A percentile compares a stretch with the other conserved stretches of the same genome.
Conservation (phyloP, 2,329 filamentous ascomycete genomes). For the Aspergillus thermomutatus region DNA sequence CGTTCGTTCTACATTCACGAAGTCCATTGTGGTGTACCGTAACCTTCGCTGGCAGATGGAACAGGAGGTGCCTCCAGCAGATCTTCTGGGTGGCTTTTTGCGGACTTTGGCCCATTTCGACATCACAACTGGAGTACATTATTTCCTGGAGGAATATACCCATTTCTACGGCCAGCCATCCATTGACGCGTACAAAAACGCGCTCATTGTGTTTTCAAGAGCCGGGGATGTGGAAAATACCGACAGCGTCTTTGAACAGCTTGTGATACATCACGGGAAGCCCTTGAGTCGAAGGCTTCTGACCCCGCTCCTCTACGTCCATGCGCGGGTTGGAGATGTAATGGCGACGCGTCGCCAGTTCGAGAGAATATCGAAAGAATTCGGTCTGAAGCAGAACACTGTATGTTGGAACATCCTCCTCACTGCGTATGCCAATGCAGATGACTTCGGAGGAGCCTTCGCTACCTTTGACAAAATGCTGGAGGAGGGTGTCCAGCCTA, state of each 20-base stretch:
- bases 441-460: conserved; percentile 65
- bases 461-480: conserved; percentile 61
- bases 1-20: conserved; percentile 23
- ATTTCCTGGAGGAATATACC: conserved; percentile 41
- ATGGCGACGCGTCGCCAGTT: conserved; percentile 60
- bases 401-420: conserved; percentile 75
- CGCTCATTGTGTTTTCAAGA: conserved; percentile 43
- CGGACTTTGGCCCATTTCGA: conserved; percentile 23
- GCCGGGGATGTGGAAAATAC: conserved; percentile 47
- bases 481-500: conserved; percentile 49
- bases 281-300: conserved; percentile 31
- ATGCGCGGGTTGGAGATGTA: conserved; percentile 67
- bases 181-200: conserved; percentile 30
- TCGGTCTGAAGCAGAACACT: conserved; percentile 55
- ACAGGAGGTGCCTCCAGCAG: conserved; percentile 15
- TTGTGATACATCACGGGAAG: conserved; percentile 34
- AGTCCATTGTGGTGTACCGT: conserved; percentile 39
- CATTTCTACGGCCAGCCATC: conserved; percentile 31
- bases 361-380: conserved; percentile 55
- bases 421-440: conserved; percentile 63
- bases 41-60: conserved; percentile 36
- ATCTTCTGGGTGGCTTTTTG: conserved; percentile 26
- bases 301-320: conserved; percentile 64
- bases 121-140: conserved; percentile 35
- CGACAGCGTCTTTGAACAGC: conserved; percentile 44